Evolutionary conservation across 306 rosid genomes (phyloP).

Genomic region (Medicago truncatula): DNA sequence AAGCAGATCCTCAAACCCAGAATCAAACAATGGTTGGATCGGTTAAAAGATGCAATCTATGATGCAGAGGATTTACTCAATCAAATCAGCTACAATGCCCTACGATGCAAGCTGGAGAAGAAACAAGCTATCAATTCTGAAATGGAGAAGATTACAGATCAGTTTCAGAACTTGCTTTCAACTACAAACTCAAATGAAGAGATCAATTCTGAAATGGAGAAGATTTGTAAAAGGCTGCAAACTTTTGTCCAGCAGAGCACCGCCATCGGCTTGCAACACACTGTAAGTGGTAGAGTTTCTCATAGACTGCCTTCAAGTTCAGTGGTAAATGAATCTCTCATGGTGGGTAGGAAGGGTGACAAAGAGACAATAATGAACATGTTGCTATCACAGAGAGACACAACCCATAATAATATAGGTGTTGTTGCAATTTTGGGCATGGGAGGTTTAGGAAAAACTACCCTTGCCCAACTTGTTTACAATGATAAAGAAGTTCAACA

Average conservation of each 20-base stretch:
- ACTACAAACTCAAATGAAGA: background rate
- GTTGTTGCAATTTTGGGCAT: conserved; percentile 33
- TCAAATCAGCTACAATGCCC: too few species aligned
- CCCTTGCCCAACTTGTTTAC: conserved; percentile 15
- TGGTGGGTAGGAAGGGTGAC: conserved; percentile 2
- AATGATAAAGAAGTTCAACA: background rate
- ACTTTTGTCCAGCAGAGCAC: background rate
- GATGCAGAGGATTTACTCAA: too few species aligned
- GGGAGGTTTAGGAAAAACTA: conserved; percentile 18
- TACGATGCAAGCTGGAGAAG: too few species aligned
- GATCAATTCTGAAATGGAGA: background rate
- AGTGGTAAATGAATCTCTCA: background rate
- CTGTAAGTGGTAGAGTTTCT: background rate
- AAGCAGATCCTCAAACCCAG: too few species aligned
- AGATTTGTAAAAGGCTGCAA: background rate
- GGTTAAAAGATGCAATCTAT: too few species aligned
- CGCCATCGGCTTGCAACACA: background rate
- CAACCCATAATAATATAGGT: background rate
- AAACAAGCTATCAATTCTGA: too few species aligned
- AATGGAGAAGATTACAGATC: too few species aligned
- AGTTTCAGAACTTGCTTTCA: background rate
- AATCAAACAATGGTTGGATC: too few species aligned
- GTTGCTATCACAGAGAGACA: background rate
- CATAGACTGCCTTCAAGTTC: background rate
- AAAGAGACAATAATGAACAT: background rate